phyloP scores from a whole-genome alignment of 257 asterid species.

The Verbena officinalis region DNA sequence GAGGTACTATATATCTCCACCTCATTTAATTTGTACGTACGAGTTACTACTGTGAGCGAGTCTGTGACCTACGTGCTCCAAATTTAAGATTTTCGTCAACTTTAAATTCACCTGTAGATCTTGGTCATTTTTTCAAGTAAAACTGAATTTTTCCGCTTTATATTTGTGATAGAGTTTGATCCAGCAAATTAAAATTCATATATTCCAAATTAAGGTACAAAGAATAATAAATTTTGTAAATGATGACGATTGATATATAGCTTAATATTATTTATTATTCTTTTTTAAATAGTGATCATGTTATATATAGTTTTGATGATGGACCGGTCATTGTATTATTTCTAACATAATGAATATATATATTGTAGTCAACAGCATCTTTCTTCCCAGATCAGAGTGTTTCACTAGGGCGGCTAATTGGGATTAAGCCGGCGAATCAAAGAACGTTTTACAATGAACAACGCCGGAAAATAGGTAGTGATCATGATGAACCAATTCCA shows the following conservation, averaged over 20 bases:
- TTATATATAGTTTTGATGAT: no score
- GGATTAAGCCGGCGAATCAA: conserved; percentile 46
- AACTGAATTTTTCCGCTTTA: not conserved
- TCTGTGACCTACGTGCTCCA: no score
- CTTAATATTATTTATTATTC: no score
- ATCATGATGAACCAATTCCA: not conserved
- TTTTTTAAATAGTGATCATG: no score
- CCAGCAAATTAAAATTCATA: not conserved
- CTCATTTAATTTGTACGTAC: not conserved
- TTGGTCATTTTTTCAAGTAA: not conserved
- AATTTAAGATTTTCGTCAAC: no score
- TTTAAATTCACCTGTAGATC: no score
- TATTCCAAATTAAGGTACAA: not conserved
- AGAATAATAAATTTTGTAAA: not conserved
- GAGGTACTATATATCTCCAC: conserved; percentile 36
- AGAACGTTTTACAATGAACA: conserved; percentile 28
- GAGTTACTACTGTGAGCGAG: no score
- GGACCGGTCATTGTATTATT: no score
- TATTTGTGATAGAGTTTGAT: not conserved
- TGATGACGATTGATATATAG: not conserved
- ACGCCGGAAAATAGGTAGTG: conserved; percentile 23
- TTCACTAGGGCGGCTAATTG: conserved; percentile 64
- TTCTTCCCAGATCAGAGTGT: conserved; percentile 67
- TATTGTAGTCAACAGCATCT: conserved; percentile 60
- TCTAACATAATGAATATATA: no score